phyloP scores from a whole-genome alignment of 1,139 yeast genomes.

The Kazachstania sp. region DNA sequence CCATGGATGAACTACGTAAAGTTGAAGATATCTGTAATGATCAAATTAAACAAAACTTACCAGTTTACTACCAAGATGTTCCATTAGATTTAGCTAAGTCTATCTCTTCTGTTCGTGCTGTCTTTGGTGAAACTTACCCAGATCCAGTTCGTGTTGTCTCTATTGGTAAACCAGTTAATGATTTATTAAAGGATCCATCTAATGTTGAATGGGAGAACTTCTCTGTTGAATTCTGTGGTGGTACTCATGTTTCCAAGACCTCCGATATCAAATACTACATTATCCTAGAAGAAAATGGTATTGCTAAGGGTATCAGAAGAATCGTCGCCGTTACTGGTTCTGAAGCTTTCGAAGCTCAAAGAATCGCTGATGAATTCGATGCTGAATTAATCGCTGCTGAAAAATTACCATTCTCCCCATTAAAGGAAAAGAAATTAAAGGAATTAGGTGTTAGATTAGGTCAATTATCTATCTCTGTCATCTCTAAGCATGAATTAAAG shows the following conservation, averaged over 20 bases:
- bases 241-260: conserved; percentile 90
- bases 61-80: conserved; percentile 79
- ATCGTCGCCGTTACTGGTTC: conserved; percentile 93
- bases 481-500: conserved; percentile 68
- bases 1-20: conserved; percentile 58
- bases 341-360: conserved; percentile 84
- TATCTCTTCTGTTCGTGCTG: conserved; percentile 88
- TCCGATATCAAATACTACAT: conserved; percentile 89
- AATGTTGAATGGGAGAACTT: conserved; percentile 65
- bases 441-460: conserved; percentile 78
- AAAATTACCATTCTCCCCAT: conserved; percentile 52
- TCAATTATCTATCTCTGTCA: conserved; percentile 71
- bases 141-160: conserved; percentile 98
- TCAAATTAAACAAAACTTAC: conserved; percentile 58
- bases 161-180: conserved; percentile 85
- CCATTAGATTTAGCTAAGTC: conserved; percentile 60
- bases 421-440: conserved; percentile 72
- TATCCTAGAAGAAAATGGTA: conserved; percentile 89
- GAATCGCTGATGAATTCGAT: conserved; percentile 65
- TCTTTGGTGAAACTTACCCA: conserved; percentile 97
- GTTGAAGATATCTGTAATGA: conserved; percentile 71
- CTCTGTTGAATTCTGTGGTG: conserved; percentile 97
- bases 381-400: conserved; percentile 51
- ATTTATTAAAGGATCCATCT: conserved; percentile 59
- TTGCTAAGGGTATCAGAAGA: conserved; percentile 97